These are phyloP conservation scores for Didymosphaeria variabile DNA, from an alignment of 2,329 filamentous ascomycete species.

Conservation along the genomic window DNA sequence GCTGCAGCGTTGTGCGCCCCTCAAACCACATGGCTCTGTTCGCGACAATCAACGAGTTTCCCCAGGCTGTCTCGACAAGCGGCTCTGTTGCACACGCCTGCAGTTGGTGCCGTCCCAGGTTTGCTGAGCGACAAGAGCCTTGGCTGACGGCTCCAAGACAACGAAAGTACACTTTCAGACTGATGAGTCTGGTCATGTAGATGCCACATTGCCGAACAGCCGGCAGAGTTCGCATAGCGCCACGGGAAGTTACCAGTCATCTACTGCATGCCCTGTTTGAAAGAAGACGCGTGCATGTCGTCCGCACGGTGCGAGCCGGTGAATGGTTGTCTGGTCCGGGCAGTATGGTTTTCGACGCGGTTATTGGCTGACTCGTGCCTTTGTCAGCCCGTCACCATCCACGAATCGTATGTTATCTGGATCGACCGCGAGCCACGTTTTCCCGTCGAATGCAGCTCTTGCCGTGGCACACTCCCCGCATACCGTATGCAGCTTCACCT, in stretches of 20 bases:
- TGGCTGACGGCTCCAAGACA: conserved; percentile 46
- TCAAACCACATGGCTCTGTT: not conserved
- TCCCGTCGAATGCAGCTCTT: conserved; percentile 1
- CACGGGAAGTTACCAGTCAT: conserved; percentile 4
- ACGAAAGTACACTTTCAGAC: conserved; percentile 28
- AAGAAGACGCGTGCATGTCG: conserved; percentile 5
- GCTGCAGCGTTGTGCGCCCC: conserved; percentile 9
- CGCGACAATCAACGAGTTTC: not conserved
- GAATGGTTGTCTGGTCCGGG: not conserved
- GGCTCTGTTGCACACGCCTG: conserved; percentile 1
- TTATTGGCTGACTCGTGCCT: conserved; percentile 1
- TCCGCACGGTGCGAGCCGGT: conserved; percentile 6
- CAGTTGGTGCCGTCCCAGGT: conserved; percentile 1
- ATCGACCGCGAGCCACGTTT: conserved; percentile 13
- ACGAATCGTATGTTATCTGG: conserved; percentile 10
- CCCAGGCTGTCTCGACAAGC: not conserved
- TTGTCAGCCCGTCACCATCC: not conserved
- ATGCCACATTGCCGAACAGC: conserved; percentile 39
- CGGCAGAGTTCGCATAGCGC: conserved; percentile 26
- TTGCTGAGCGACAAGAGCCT: conserved; percentile 36
- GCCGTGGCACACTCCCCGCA: not conserved
- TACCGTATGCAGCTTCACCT: not conserved
- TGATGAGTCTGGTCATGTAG: conserved; percentile 24
- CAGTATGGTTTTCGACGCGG: not conserved
- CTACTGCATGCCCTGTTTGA: conserved; percentile 6